Base-by-base conservation (phyloP, 176 grass and related monocot species). In the Bothriochloa decipiens region DNA sequence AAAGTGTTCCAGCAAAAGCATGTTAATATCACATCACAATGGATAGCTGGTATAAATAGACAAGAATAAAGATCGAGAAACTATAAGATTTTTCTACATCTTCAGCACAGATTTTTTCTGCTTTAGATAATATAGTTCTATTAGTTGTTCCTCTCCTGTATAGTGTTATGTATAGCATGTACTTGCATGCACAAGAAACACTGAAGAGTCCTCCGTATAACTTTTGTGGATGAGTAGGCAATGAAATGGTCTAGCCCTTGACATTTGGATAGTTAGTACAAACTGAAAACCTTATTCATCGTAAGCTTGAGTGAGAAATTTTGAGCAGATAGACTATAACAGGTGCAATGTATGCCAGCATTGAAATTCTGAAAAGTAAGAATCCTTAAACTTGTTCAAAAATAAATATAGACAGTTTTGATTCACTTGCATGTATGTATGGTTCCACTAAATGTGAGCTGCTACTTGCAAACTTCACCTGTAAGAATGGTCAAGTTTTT, bases 391-490 rank as follows among this genome's bases (percentile, higher is more conserved):
- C 14, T 7, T 28, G 41, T 70, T 83, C 75, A 88, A 65, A 65
- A 72, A 17, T 6, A 32, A 87, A 83, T 32, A 67, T 81, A 27
- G 8, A 47, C 37, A 45, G 35, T 36, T 46, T 23, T 78, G 23
- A 4, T 73, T 72, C 64, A 42, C 18, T 78, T 64, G 32, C 53
- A 25, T 52, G 65, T 28, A 25, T 52, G 55, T 28, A 65, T n/a
- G 77, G 12, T 40, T 83, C 42, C 7, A 22, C 11, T 39, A 65
- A 52, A 52, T 68, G 28, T n/a, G 22, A 76, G 12, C 42, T 0
- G 6, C 36, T 6, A 75, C 20, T 63, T 81, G 78, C 63, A 60
- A 58, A 58, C 47, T 35, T 70, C 22, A 63, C n/a, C n/a, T 75
- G 17, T 80, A 42, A 45, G 23, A 88, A 49, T 5, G 50, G 50